Evolutionary conservation across 192 early-diverging fungal species (phyloP), one percentile per base, ranked within the genome.

Genomic region (Backusella australiensis): DNA sequence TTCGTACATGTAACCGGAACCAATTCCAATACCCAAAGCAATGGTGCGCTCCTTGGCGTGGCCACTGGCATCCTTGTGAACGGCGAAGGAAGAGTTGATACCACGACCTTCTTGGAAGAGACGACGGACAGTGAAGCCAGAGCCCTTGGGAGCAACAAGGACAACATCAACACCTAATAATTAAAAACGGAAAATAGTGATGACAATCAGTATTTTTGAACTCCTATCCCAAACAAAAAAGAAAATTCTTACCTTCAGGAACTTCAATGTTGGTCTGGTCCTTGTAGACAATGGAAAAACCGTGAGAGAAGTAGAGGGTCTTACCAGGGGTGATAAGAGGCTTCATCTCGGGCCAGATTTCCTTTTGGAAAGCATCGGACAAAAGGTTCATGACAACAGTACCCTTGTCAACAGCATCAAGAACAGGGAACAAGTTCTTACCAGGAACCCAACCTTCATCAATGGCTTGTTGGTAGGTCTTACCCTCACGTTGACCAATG

Each of bases 291-390:
- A 99, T 91, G 74, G 93, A 93, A 84, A 99, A 99, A 66, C 96
- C 96, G 89, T 97, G 96, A 71, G 95, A 96, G 81, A 99, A 99
- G 89, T 97, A 99, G 49, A 99, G 92, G 12, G 97, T 98, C 90
- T 99, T 99, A 82, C 97, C 97, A 73, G 94, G 93, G 73, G 95
- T 97, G 73, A 99, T 80, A 82, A 90, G 91, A 36, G 93, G 93
- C 86, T 91, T 91, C 84, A 99, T 89, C 67, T 90, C 80, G 81
- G 87, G 83, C 96, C 97, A 99, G 78, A 92, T 88, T 72, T 93
- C 93, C 87, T 91, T 94, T 88, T 99, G 97, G 46, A 90, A 94
- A 42, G 97, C 97, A 87, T 99, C 97, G 1, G 96, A 97, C 0
- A 99, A 89, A 78, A 99, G 87, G 91, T 96, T 95, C 90, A 96